A percentile compares a stretch with the other conserved stretches of the same genome.
phyloP scores from a whole-genome alignment of 108 stramenopile genomes.

The Phaeodactylum tricornutum region DNA sequence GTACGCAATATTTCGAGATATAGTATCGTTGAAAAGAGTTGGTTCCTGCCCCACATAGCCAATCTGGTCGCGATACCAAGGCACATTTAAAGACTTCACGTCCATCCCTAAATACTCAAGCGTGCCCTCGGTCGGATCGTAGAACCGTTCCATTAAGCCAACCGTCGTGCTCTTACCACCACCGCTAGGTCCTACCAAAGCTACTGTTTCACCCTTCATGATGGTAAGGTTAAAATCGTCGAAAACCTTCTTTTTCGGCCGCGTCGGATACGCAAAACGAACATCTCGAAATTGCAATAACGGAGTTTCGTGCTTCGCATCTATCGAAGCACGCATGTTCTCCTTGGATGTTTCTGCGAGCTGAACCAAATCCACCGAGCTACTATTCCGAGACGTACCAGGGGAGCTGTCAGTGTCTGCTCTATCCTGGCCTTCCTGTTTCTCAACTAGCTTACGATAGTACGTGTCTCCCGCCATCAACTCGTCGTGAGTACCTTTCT shows the following conservation, averaged over 20 bases:
- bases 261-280: slow-evolving; percentile 80
- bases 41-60: slow-evolving; percentile 93
- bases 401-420: slow-evolving; percentile 1
- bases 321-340: not conserved
- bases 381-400: slow-evolving; percentile 11
- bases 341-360: slow-evolving; percentile 2
- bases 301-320: slow-evolving; percentile 6
- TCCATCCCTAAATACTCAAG: slow-evolving; percentile 77
- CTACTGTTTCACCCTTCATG: slow-evolving; percentile 26
- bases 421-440: slow-evolving; percentile 38
- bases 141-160: slow-evolving; percentile 84
- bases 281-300: slow-evolving; percentile 53
- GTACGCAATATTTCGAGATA: slow-evolving; percentile 85
- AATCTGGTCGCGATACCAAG: slow-evolving; percentile 77
- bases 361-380: slow-evolving; percentile 9
- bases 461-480: slow-evolving; percentile 37
- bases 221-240: slow-evolving; percentile 40
- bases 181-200: slow-evolving; percentile 37
- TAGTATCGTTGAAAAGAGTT: slow-evolving; percentile 74
- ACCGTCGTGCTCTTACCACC: slow-evolving; percentile 84
- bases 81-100: slow-evolving; percentile 55
- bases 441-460: slow-evolving; percentile 60
- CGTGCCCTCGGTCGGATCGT: slow-evolving; percentile 77
- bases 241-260: slow-evolving; percentile 62
- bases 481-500: slow-evolving; percentile 88